Conservation (phyloP, 2,329 filamentous ascomycete species). For the Dendrostoma leiphaemia region DNA sequence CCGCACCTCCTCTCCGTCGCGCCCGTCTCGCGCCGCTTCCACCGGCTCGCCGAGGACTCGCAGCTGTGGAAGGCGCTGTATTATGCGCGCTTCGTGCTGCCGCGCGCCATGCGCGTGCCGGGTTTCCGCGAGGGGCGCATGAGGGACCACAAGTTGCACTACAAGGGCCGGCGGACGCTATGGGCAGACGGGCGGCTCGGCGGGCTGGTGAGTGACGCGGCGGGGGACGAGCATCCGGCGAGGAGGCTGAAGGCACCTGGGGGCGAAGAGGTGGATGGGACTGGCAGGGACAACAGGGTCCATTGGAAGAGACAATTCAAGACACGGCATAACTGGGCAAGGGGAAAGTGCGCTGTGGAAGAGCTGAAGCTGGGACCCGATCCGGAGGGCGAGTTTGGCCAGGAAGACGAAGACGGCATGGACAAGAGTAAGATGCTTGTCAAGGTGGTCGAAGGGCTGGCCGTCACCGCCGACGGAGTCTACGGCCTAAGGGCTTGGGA, state of each 20-base stretch:
- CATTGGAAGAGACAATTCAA: constrained; percentile 91
- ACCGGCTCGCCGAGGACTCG: constrained; percentile 71
- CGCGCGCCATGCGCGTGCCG: constrained; percentile 73
- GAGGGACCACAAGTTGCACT: constrained; percentile 39
- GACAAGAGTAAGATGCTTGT: constrained; percentile 62
- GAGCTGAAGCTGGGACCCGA: constrained; percentile 56
- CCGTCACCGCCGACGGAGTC: constrained; percentile 70
- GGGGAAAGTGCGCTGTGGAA: constrained; percentile 75
- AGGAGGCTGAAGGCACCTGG: constrained; percentile 25
- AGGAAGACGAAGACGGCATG: constrained; percentile 15
- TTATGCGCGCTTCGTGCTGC: constrained; percentile 82
- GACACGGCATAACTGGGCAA: constrained; percentile 86
- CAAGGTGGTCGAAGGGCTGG: constrained; percentile 72
- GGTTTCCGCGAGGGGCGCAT: constrained; percentile 45
- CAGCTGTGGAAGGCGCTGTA: constrained; percentile 92
- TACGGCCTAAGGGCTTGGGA: constrained; percentile 79
- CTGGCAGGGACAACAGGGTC: constrained; percentile 34
- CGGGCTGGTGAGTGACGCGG: constrained; percentile 31
- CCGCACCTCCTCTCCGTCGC: constrained; percentile 61
- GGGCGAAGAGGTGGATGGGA: constrained; percentile 42
- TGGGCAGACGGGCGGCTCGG: constrained; percentile 46
- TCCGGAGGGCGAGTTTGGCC: not conserved
- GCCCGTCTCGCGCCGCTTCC: constrained; percentile 72
- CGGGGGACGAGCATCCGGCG: not conserved
- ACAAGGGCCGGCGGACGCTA: constrained; percentile 40